Conservation (phyloP, 352 stramenopile genomes). For the Phytopythium delawarense region DNA sequence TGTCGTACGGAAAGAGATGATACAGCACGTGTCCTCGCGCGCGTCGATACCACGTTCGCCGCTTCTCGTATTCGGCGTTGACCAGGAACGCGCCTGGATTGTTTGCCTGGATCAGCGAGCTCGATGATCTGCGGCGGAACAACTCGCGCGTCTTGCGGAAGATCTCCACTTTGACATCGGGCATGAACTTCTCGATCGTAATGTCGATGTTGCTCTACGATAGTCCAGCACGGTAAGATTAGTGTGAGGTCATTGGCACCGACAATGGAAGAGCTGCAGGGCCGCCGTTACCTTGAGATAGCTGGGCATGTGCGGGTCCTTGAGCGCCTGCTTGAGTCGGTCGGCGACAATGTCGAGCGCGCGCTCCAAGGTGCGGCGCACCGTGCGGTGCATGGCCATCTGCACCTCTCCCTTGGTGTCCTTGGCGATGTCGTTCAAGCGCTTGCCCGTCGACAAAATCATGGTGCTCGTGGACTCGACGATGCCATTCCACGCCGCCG, state of each 20-base stretch:
- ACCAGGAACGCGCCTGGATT: background rate
- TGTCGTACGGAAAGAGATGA: conserved; percentile 85
- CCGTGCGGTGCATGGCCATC: conserved; percentile 72
- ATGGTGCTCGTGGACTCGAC: conserved; percentile 76
- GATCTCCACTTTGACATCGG: conserved; percentile 87
- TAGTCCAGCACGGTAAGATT: background rate
- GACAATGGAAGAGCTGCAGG: background rate
- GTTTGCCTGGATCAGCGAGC: background rate
- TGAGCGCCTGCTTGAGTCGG: conserved; percentile 67
- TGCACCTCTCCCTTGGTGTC: conserved; percentile 85
- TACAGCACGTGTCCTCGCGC: conserved; percentile 82
- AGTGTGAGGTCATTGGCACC: background rate
- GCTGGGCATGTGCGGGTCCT: conserved; percentile 79
- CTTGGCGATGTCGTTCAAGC: conserved; percentile 78
- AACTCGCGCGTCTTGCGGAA: conserved; percentile 79
- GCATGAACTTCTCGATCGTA: conserved; percentile 84
- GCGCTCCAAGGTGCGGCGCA: conserved; percentile 72
- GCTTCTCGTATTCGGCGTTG: background rate
- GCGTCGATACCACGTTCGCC: conserved; percentile 35
- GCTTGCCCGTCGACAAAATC: conserved; percentile 74
- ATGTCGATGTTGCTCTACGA: conserved; percentile 73
- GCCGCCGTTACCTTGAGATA: conserved; percentile 54
- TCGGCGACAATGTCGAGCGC: conserved; percentile 75
- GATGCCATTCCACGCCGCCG: conserved; percentile 54
- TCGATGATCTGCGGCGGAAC: conserved; percentile 38